Percentiles rank a stretch among this genome's conserved stretches.
These are phyloP conservation scores for Thuja plicata DNA, from an alignment of 83 land plant species.

Conservation along the genomic window DNA sequence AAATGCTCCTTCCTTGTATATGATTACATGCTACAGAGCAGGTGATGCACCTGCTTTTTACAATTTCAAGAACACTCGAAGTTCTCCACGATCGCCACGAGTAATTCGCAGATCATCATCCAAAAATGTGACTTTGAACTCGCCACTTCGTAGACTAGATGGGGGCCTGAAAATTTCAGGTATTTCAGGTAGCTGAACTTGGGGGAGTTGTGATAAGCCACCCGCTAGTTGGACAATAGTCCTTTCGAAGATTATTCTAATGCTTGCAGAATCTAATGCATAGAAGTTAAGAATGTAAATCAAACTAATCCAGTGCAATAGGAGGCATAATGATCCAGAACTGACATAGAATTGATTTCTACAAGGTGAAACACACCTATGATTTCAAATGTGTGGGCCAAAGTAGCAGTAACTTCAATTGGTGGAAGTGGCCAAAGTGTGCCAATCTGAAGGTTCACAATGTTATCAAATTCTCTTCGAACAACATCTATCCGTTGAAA, in stretches of 20 bases:
- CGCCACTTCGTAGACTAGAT: constrained; percentile 61
- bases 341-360: background rate
- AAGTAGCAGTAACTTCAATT: constrained; percentile 68
- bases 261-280: constrained; percentile 51
- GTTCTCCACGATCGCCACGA: constrained; percentile 93
- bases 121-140: constrained; percentile 77
- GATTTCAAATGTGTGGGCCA: constrained; percentile 86
- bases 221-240: constrained; percentile 77
- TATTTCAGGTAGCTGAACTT: constrained; percentile 72
- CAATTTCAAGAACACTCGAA: constrained; percentile 82
- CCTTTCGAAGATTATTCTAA: constrained; percentile 79
- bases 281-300: background rate
- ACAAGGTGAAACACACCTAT: constrained; percentile 45
- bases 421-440: constrained; percentile 94
- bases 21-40: background rate
- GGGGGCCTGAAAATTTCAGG: constrained; percentile 83
- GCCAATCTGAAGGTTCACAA: constrained; percentile 77
- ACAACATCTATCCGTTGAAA: constrained; percentile 84
- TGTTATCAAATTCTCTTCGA: constrained; percentile 89
- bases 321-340: background rate
- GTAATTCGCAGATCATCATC: constrained; percentile 83
- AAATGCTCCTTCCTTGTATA: background rate
- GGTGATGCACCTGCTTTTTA: constrained; percentile 11
- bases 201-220: constrained; percentile 74
- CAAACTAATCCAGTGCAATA: background rate